These are phyloP conservation scores for Metschnikowia sp. DNA, from an alignment of 805 yeast species.

Conservation along the genomic window DNA sequence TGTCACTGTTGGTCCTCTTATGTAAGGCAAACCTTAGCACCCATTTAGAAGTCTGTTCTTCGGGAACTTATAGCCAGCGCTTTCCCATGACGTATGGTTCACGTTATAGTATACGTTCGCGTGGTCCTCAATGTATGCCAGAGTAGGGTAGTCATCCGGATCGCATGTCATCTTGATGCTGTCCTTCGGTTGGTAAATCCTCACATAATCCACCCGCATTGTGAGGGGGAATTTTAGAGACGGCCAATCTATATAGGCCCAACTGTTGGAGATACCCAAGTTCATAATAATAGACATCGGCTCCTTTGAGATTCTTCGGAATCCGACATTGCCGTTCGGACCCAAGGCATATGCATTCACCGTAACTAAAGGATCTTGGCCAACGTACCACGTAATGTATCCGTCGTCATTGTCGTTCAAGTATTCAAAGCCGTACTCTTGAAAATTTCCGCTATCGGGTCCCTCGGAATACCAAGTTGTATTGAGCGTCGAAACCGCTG, in stretches of 20 bases:
- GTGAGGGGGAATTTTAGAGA: constrained; percentile 34
- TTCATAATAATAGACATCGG: constrained; percentile 40
- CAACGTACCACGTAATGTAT: constrained; percentile 84
- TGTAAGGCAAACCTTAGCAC: constrained; percentile 4
- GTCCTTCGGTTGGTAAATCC: constrained; percentile 39
- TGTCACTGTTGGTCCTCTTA: neutral
- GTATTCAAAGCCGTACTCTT: constrained; percentile 75
- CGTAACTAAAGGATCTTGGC: constrained; percentile 45
- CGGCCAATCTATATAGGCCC: constrained; percentile 40
- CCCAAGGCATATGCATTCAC: constrained; percentile 32
- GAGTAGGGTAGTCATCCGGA: constrained; percentile 35
- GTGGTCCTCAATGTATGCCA: constrained; percentile 33
- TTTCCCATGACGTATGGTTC: constrained; percentile 36
- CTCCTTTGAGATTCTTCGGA: constrained; percentile 34
- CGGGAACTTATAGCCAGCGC: constrained; percentile 52
- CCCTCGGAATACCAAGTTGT: constrained; percentile 78
- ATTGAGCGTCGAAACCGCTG: constrained; percentile 77
- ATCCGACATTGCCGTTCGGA: constrained; percentile 39
- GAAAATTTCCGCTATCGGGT: constrained; percentile 51
- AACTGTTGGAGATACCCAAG: constrained; percentile 37
- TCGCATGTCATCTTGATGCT: constrained; percentile 33
- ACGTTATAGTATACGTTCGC: constrained; percentile 30
- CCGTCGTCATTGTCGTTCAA: constrained; percentile 65
- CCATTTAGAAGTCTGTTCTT: constrained; percentile 36
- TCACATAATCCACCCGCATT: constrained; percentile 37